These are phyloP conservation scores for Colletotrichum euphorbiae DNA, from an alignment of 2,329 filamentous ascomycete species.

Conservation along the genomic window DNA sequence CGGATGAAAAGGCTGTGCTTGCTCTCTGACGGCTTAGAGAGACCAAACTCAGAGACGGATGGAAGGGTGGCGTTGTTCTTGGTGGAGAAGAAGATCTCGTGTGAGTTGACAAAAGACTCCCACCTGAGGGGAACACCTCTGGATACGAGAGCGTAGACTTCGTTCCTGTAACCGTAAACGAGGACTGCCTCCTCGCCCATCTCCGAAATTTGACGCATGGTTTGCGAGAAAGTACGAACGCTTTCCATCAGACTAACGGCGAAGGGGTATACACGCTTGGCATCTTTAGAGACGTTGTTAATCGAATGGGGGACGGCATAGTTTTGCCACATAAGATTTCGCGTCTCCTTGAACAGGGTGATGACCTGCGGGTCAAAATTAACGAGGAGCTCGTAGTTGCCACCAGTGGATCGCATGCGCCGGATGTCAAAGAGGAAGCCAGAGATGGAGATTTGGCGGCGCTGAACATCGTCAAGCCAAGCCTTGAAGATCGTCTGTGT, in stretches of 20 bases:
- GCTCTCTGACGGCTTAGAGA: slow-evolving; percentile 76
- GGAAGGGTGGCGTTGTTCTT: slow-evolving; percentile 55
- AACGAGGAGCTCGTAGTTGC: slow-evolving; percentile 87
- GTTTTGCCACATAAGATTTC: slow-evolving; percentile 94
- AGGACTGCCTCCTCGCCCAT: slow-evolving; percentile 91
- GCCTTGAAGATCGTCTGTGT: slow-evolving; percentile 94
- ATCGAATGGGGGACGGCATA: slow-evolving; percentile 95
- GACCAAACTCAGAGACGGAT: slow-evolving; percentile 53
- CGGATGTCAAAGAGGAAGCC: slow-evolving; percentile 92
- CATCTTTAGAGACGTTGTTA: slow-evolving; percentile 96
- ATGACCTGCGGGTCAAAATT: slow-evolving; percentile 99
- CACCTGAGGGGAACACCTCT: slow-evolving; percentile 93
- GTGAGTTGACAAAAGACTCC: slow-evolving; percentile 98
- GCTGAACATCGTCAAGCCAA: slow-evolving; percentile 91
- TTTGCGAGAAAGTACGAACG: slow-evolving; percentile 92
- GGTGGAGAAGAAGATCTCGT: slow-evolving; percentile 80
- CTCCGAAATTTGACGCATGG: slow-evolving; percentile 81
- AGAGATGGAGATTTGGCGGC: slow-evolving; percentile 89
- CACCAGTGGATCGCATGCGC: slow-evolving; percentile 89
- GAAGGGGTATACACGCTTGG: slow-evolving; percentile 98
- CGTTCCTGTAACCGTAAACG: slow-evolving; percentile 90
- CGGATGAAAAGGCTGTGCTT: slow-evolving; percentile 97
- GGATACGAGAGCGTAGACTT: slow-evolving; percentile 83
- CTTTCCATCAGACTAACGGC: slow-evolving; percentile 99
- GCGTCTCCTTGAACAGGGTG: slow-evolving; percentile 97